These are phyloP conservation scores for Astrothelium macrocarpum DNA, from an alignment of 495 filamentous ascomycete species.

Conservation along the genomic window DNA sequence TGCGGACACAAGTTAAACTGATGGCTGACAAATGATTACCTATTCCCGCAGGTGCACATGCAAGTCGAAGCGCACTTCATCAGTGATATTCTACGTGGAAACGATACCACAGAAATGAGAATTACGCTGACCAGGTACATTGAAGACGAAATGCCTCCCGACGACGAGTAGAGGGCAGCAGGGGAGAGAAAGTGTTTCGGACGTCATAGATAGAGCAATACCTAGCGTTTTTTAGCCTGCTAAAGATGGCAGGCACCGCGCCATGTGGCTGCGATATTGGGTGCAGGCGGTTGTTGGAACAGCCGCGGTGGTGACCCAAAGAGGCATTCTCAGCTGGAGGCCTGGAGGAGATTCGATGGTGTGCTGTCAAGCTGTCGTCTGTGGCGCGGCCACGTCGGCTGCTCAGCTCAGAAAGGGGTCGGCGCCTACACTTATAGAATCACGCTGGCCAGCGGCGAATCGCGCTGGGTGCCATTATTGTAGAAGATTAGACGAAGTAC, in stretches of 20 bases:
- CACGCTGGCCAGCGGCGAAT: not conserved
- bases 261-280: not conserved
- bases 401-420: not conserved
- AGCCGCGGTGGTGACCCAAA: not conserved
- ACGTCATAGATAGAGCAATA: not conserved
- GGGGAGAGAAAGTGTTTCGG: not conserved
- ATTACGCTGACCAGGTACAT: slow-evolving; percentile 88
- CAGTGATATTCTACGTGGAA: slow-evolving; percentile 85
- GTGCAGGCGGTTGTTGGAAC: not conserved
- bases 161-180: slow-evolving; percentile 58
- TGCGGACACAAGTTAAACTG: not conserved
- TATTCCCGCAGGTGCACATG: slow-evolving; percentile 70
- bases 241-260: not conserved
- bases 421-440: not conserved
- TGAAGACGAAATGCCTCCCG: slow-evolving; percentile 93
- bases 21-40: not conserved
- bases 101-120: slow-evolving; percentile 95
- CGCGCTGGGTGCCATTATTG: not conserved
- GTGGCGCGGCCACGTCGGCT: not conserved
- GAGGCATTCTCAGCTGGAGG: too few relatives aligned
- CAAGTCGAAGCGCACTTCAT: slow-evolving; percentile 96
- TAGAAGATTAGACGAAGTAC: not conserved
- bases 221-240: not conserved
- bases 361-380: not conserved
- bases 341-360: too few relatives aligned